Evolutionary conservation across 1,284 basidiomycete genomes (phyloP).

Genomic region (Takashimella koratensis): DNA sequence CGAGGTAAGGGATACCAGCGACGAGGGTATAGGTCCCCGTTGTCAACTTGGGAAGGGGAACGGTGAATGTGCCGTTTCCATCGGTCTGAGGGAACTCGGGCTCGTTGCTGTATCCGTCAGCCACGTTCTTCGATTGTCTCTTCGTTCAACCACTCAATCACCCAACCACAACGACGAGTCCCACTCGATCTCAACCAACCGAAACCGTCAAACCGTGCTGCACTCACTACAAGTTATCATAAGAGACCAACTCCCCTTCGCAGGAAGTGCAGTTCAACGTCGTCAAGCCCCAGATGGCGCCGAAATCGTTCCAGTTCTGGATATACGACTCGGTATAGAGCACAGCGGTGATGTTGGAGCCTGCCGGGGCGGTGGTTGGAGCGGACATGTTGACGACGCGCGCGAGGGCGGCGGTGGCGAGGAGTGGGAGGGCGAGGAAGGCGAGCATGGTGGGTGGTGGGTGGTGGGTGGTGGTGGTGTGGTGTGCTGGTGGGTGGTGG

Average conservation of each 20-base stretch:
- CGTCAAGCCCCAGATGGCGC: constrained; percentile 18
- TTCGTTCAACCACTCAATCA: too few species aligned
- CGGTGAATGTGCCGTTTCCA: constrained; percentile 14
- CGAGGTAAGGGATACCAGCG: constrained; percentile 24
- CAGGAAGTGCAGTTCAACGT: constrained; percentile 12
- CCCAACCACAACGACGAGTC: too few species aligned
- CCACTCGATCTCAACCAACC: too few species aligned
- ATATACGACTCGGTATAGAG: constrained; percentile 15
- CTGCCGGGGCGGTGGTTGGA: constrained; percentile 12
- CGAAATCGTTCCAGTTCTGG: constrained; percentile 27
- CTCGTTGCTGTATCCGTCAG: background rate
- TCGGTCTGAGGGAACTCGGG: background rate
- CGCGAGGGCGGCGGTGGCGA: constrained; percentile 3
- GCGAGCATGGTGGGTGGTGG: constrained; percentile 2
- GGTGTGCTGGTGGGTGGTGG: background rate
- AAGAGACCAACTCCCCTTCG: constrained; percentile 17
- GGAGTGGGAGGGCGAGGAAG: constrained; percentile 1
- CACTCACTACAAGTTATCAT: constrained; percentile 25
- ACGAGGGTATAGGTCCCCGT: constrained; percentile 15
- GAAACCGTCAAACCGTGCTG: too few species aligned
- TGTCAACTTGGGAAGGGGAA: constrained; percentile 10
- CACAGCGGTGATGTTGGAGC: constrained; percentile 17
- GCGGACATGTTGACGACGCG: constrained; percentile 14
- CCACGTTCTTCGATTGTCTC: too few species aligned
- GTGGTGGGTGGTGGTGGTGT: background rate